Evolutionary conservation across 2,329 filamentous ascomycete species (phyloP), one percentile per base, ranked within the genome.

Genomic region (Colletotrichum liriopes): DNA sequence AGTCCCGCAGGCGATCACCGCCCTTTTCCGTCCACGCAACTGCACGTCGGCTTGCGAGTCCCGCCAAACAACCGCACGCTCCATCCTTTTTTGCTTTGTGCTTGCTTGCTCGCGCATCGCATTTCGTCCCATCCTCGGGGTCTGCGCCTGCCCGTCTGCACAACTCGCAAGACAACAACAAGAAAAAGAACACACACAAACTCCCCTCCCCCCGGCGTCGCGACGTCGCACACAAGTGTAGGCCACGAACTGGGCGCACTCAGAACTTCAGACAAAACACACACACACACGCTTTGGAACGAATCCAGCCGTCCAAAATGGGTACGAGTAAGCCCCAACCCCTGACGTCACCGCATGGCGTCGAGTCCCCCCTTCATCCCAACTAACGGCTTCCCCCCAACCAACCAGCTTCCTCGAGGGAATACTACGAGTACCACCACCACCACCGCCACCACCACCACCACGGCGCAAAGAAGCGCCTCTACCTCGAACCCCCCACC

Each of bases 401-500:
- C 58, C 12, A 51, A 14, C 29, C 56, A 74, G 73, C 72, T 20
- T 72, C 65, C 29, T 74, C 73, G 37, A 65, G 23, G 49, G 72
- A 74, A 56, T 73, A 74, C 60, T 65, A 65, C 65, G 69, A 72
- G 26, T 72, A 72, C 47, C 65, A 72, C 45, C 69, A 72, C 65
- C 55, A 62, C 35, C 68, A 71, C 45, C 79, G 76, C 77, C 70
- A 78, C 77, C 74, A 78, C 74, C 75, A 80, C 39, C 77, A 79
- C 71, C 73, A 75, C 61, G 67, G 75, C 72, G 52, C 72, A 73
- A 85, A 85, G 78, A 85, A 84, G 78, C 82, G 81, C 70, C 78
- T 85, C 76, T 85, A 85, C 72, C 81, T 85, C 51, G 77, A 81
- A 51, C 82, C 82, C 52, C 82, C 84, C 9, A 81, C 80, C 62